Conservation (phyloP, 495 filamentous ascomycete genomes). For the Aspergillus homomorphus region DNA sequence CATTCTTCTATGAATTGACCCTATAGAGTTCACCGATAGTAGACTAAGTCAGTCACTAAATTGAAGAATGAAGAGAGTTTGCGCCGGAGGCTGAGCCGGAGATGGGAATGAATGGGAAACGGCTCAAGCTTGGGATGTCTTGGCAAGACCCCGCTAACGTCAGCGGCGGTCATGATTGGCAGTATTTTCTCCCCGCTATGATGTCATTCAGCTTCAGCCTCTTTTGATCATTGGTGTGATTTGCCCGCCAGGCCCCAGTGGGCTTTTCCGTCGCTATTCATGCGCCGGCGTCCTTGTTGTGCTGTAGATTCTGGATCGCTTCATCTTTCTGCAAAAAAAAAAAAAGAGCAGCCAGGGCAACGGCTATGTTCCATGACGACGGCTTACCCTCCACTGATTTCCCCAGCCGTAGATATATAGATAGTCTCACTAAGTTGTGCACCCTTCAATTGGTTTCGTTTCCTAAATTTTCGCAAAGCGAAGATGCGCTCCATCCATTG, state of each 20-base stretch:
- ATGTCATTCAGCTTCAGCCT: slow-evolving; percentile 10
- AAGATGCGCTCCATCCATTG: too few species aligned
- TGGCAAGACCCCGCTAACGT: slow-evolving; percentile 20
- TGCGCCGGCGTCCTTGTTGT: slow-evolving; percentile 5
- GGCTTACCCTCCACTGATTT: background rate
- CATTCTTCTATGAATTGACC: too few species aligned
- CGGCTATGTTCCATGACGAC: background rate
- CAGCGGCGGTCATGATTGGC: slow-evolving; percentile 22
- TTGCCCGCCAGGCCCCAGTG: slow-evolving; percentile 7
- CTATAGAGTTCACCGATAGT: too few species aligned
- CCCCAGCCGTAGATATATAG: background rate
- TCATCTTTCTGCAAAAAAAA: background rate
- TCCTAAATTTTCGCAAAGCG: background rate
- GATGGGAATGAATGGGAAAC: slow-evolving; percentile 19
- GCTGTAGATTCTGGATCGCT: slow-evolving; percentile 11
- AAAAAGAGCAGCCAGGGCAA: background rate
- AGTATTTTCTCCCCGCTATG: slow-evolving; percentile 10
- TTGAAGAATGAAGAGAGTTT: background rate
- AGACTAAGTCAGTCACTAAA: too few species aligned
- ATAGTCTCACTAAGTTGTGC: background rate
- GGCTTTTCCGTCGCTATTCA: slow-evolving; percentile 17
- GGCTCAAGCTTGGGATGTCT: slow-evolving; percentile 23
- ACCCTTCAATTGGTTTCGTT: background rate
- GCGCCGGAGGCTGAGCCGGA: background rate
- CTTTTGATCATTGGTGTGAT: slow-evolving; percentile 14